A percentile compares a stretch with the other conserved stretches of the same genome.
Conservation (phyloP, 495 filamentous ascomycete species). For the Hypoxylon cercidicola region DNA sequence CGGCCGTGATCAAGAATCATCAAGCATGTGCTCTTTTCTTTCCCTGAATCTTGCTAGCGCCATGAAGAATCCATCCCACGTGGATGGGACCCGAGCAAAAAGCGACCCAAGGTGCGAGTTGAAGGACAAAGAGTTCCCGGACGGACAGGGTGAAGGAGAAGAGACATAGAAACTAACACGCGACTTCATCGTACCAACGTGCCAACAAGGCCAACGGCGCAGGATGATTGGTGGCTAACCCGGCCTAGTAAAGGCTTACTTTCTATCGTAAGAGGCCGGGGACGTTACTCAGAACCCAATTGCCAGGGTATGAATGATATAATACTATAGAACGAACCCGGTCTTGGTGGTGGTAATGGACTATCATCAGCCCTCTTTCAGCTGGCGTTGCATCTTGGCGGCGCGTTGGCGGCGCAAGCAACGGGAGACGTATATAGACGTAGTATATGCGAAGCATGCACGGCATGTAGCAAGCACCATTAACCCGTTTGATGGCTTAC, state of each 20-base stretch:
- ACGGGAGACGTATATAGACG: not conserved
- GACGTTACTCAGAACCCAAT: constrained; percentile 1
- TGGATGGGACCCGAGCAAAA: constrained; percentile 9
- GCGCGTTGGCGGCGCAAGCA: constrained; percentile 25
- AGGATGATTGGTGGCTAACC: constrained; percentile 16
- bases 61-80: constrained; percentile 12
- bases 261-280: constrained; percentile 3
- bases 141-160: constrained; percentile 4
- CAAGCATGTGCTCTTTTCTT: not conserved
- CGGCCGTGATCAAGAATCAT: not conserved
- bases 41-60: not conserved
- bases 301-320: not conserved
- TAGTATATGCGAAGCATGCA: no score
- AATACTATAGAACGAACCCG: not conserved
- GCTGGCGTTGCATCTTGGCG: not conserved
- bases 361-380: not conserved
- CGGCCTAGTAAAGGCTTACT: constrained; percentile 14
- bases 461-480: no score
- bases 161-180: constrained; percentile 25
- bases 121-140: constrained; percentile 3
- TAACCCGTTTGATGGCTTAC: constrained; percentile 2
- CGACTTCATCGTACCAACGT: constrained; percentile 9
- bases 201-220: constrained; percentile 3
- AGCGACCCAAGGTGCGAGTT: constrained; percentile 2
- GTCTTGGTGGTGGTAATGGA: not conserved